Base-by-base conservation (phyloP, 1,139 yeast genomes). In the Nakaseomyces delphensis region DNA sequence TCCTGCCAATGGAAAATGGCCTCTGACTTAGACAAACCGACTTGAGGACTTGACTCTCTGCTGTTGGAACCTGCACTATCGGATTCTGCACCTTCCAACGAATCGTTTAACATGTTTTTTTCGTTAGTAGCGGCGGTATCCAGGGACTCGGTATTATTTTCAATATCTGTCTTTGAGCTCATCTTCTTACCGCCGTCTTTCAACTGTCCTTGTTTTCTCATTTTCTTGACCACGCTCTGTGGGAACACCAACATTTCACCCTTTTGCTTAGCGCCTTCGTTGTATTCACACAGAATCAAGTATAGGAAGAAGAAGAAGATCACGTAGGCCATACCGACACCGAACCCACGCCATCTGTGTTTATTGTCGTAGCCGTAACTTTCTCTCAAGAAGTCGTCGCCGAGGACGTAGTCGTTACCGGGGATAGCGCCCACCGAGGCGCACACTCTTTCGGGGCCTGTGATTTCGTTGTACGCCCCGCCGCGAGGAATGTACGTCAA, bases 321-420 rank as follows among this genome's bases (percentile, higher is more conserved):
- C 43, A 51, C 59, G 50, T 55, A 67, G 8, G 59, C 66, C 48
- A 62, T 41, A 33, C 73, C 64, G 51, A 86, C 79, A 58, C 95
- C 95, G 51, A 78, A 75, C 57, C 86, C 80, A 67, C 95, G 78
- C 96, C 96, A 86, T 56, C 76, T 74, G 60, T 86, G 87, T 7
- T 65, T 47, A 51, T 73, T 70, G 36, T 60, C 54, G 62, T 82
- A 85, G 10, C 74, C 67, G 43, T 82, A 83, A 37, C 69, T 57
- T 3, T 78, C 73, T 4, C 52, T 54, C 39, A 85, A 50, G 58
- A 78, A 86, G 15, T 54, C 65, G 42, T 77, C 71, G 57, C 95
- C 95, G 28, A 59, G 49, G 37, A 86, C 82, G 40, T 49, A 53
- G 19, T 50, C 49, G 16, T 64, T 52, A 41, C 95, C 95, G 3